Evolutionary conservation across 805 yeast species (phyloP).

Genomic region (Myxozyma neglecta): DNA sequence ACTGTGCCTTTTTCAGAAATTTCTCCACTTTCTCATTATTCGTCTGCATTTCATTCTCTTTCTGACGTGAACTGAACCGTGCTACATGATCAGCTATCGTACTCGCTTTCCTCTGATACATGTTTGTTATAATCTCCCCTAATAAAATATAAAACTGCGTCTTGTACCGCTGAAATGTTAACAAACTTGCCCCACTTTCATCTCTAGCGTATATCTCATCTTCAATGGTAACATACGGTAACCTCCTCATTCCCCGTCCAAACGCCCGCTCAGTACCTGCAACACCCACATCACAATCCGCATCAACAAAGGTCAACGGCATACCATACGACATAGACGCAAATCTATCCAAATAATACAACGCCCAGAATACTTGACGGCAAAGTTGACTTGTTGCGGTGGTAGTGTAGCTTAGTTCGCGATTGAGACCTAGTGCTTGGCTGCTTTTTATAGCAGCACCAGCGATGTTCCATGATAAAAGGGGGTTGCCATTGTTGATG

Average conservation of each 20-base stretch:
- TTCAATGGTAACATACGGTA: neutral
- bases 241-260: neutral
- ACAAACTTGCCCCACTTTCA: neutral
- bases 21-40: neutral
- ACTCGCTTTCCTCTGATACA: constrained; percentile 10
- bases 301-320: constrained; percentile 14
- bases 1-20: constrained; percentile 4
- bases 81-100: neutral
- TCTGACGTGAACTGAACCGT: neutral
- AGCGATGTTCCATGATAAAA: constrained; percentile 17
- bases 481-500: constrained; percentile 17
- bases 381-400: constrained; percentile 2
- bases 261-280: neutral
- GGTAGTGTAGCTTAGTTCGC: neutral
- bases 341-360: constrained; percentile 18
- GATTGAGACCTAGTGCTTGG: constrained; percentile 19
- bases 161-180: constrained; percentile 14
- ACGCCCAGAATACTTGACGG: constrained; percentile 25
- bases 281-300: constrained; percentile 17
- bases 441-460: constrained; percentile 18
- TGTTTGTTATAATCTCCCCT: constrained; percentile 11
- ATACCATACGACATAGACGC: constrained; percentile 19
- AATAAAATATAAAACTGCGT: constrained; percentile 15
- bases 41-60: neutral
- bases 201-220: constrained; percentile 2